Base-by-base conservation (phyloP, 768 basidiomycete genomes). In the Boletellus sp. region DNA sequence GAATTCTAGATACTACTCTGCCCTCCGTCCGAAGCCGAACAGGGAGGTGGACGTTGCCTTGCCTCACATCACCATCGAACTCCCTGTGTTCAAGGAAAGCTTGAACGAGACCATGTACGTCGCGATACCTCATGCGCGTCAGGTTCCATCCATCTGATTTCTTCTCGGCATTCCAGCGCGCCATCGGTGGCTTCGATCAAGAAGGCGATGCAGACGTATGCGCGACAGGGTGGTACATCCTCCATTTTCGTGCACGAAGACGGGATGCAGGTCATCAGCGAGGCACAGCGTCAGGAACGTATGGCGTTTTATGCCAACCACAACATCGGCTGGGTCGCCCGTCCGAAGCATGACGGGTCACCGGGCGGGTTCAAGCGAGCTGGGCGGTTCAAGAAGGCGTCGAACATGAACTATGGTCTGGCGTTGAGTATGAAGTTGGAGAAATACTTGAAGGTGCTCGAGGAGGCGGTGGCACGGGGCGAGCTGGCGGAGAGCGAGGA, bases 351-450 rank as follows among this genome's bases (percentile, higher is more conserved):
- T 1, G 60, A 63, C 5, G 16, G 39, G 3, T 22, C 60, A 1
- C 60, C 63, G 0, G 48, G 23, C 4, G 67, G 63, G 5, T 67
- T 65, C 45, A 71, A 66, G 17, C 69, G 73, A 28, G 65, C 85
- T 0, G 91, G 92, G 15, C 78, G 91, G 13, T 95, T 95, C 80
- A 94, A 95, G 75, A 95, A 95, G 67, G 90, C 91, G 1, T 85
- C 83, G 28, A 95, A 95, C 67, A 85, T 94, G 85, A 94, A 94
- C 64, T 92, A 86, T 59, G 90, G 81, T 3, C 65, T 78, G 17
- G 70, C 66, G 16, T 56, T 78, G 3, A 74, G 72, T 1, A 64
- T 77, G 17, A 68, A 72, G 31, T 44, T 67, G 39, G 66, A 67
- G 45, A 57, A 54, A 19, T 56, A 70, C 45, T 65, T 78, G 62